Evolutionary conservation across 108 stramenopile species (phyloP).

Genomic region (Mayamaea pseudoterrestris): DNA sequence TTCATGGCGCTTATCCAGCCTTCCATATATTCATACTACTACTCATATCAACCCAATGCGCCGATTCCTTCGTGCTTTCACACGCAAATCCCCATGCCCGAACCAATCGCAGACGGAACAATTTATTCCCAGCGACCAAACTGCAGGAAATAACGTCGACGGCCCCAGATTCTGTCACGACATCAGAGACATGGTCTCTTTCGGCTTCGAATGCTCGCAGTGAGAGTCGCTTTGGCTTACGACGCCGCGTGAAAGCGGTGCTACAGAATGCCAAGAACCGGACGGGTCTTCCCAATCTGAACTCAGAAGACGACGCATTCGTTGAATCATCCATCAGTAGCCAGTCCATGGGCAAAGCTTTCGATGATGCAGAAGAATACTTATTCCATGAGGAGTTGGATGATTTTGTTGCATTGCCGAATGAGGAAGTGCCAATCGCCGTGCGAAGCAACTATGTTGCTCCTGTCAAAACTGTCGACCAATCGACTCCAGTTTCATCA

Average conservation of each 20-base stretch:
- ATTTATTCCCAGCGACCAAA: too few relatives aligned
- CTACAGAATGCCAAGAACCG: conserved; percentile 58
- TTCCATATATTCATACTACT: too few relatives aligned
- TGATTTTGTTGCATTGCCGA: not conserved
- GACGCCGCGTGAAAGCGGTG: conserved; percentile 49
- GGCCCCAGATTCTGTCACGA: too few relatives aligned
- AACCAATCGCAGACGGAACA: too few relatives aligned
- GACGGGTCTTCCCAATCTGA: conserved; percentile 51
- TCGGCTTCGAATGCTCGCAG: too few relatives aligned
- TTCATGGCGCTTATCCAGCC: too few relatives aligned
- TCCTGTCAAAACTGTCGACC: conserved; percentile 28
- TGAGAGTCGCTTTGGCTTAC: conserved; percentile 42
- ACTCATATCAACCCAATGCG: too few relatives aligned
- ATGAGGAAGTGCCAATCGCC: not conserved
- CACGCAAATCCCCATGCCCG: too few relatives aligned
- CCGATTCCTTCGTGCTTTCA: too few relatives aligned
- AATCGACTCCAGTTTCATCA: conserved; percentile 51
- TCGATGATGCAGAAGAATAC: conserved; percentile 9
- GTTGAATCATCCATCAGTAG: conserved; percentile 54
- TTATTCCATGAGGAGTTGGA: not conserved
- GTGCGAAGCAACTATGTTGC: conserved; percentile 11
- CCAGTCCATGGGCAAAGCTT: conserved; percentile 20
- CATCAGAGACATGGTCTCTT: too few relatives aligned
- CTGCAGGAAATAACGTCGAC: too few relatives aligned
- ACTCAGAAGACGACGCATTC: conserved; percentile 6